These are phyloP conservation scores for Akebia trifoliata DNA, from an alignment of 164 flowering plant species.

Conservation along the genomic window DNA sequence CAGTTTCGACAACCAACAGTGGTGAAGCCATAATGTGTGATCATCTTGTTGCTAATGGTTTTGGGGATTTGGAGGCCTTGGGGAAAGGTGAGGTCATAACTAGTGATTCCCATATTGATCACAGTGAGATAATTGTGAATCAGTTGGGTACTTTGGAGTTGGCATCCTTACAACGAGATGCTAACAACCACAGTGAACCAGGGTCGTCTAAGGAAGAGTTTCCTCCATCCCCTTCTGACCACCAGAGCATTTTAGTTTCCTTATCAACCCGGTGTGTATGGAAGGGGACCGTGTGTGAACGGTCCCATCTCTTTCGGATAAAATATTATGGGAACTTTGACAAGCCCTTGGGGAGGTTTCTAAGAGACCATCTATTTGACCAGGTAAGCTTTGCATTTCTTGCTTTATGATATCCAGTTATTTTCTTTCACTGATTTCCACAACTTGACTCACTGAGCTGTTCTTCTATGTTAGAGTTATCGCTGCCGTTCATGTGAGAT, in stretches of 20 bases:
- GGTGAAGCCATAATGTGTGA: slow-evolving; percentile 12
- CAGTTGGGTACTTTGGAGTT: slow-evolving; percentile 24
- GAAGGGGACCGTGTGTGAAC: slow-evolving; percentile 96
- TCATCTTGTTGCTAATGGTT: too few species aligned
- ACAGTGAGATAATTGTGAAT: slow-evolving; percentile 14
- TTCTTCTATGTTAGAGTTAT: slow-evolving; percentile 53
- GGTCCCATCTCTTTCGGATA: slow-evolving; percentile 86
- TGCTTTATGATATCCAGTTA: too few species aligned
- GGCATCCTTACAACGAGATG: slow-evolving; percentile 34
- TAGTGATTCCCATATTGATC: slow-evolving; percentile 15
- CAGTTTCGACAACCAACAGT: slow-evolving; percentile 14
- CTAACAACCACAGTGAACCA: slow-evolving; percentile 33
- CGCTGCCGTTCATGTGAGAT: slow-evolving; percentile 78
- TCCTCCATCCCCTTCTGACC: slow-evolving; percentile 86
- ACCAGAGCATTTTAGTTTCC: slow-evolving; percentile 94
- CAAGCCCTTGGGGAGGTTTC: slow-evolving; percentile 87
- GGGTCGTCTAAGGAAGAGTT: slow-evolving; percentile 65
- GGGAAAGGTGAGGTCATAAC: slow-evolving; percentile 14
- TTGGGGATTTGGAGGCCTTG: slow-evolving; percentile 17
- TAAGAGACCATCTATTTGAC: slow-evolving; percentile 86
- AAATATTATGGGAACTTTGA: slow-evolving; percentile 95
- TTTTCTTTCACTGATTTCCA: not conserved
- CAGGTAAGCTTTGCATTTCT: slow-evolving; percentile 53
- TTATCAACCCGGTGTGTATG: slow-evolving; percentile 88
- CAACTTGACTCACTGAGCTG: too few species aligned